Base-by-base conservation (phyloP, 2,329 filamentous ascomycete genomes). In the Clonostachys rosea region DNA sequence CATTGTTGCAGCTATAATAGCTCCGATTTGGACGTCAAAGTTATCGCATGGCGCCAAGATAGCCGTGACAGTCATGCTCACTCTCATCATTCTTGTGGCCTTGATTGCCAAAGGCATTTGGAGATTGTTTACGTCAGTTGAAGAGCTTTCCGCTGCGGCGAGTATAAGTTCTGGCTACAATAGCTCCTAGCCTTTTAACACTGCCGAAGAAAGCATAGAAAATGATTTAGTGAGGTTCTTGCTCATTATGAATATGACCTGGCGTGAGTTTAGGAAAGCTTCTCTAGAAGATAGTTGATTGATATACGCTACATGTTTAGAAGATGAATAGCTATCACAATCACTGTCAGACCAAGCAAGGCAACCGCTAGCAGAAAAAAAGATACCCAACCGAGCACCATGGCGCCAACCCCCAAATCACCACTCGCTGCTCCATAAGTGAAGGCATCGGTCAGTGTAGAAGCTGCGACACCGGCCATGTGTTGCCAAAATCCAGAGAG, bases 341-440 rank as follows among this genome's bases (percentile, higher is more conserved):
- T 97, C 60, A 96, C 87, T 52, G 97, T 74, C 67, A 97, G 68
- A 47, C 91, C 92, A 60, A 97, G 94, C 43, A 92, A 96, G 46
- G 96, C 91, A 52, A 97, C 86, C 58, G 97, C 95, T 54, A 99
- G 77, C 46, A 97, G 68, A 18, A 89, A 87, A 62, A 99, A 97
- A 41, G 89, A 89, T 68, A 97, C 97, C 94, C 94, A 99, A 49
- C 94, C 94, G 60, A 97, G 77, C n/a, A 96, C 89, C 89, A 99
- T 97, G 47, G 94, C 92, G 36, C 86, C 88, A 42, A 89, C 91
- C n/a, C 91, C 91, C 12, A 96, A 90, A 34, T 91, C 91, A 48
- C 86, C 89, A 64, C 79, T 83, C 47, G 96, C 89, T 54, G 85
- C 89, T 40, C 91, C 91, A 65, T 96, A 96, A 34, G 87, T 91